Percentiles rank a stretch among this genome's conserved stretches.
Conservation (phyloP, 352 stramenopile species). For the Discostella stelligera region DNA sequence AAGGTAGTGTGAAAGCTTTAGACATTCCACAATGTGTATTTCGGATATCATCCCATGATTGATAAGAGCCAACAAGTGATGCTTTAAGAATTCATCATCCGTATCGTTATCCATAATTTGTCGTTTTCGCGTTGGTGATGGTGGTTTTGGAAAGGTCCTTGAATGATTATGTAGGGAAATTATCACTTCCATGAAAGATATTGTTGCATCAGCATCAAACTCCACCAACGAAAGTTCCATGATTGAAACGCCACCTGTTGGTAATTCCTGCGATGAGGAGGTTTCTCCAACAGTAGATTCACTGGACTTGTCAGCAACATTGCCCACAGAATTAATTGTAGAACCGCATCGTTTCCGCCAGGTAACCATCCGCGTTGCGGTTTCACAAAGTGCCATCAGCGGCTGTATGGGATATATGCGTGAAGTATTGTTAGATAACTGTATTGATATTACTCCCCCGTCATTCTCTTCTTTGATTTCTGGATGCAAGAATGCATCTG, state of each 20-base stretch:
- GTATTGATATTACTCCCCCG: slow-evolving; percentile 21
- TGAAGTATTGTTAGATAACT: slow-evolving; percentile 20
- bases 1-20: slow-evolving; percentile 48
- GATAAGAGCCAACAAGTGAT: slow-evolving; percentile 34
- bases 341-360: slow-evolving; percentile 15
- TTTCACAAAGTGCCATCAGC: slow-evolving; percentile 38
- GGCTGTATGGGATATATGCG: slow-evolving; percentile 22
- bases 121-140: slow-evolving; percentile 6
- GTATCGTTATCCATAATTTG: slow-evolving; percentile 5
- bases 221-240: slow-evolving; percentile 41
- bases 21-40: slow-evolving; percentile 44
- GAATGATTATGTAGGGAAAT: slow-evolving; percentile 17
- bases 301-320: background rate
- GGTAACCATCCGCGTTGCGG: slow-evolving; percentile 30
- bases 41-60: slow-evolving; percentile 30
- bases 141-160: background rate
- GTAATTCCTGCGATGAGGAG: background rate
- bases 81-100: slow-evolving; percentile 4
- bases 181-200: slow-evolving; percentile 32
- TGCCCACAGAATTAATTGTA: background rate
- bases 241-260: slow-evolving; percentile 1
- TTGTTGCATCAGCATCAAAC: slow-evolving; percentile 33
- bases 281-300: background rate
- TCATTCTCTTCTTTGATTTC: slow-evolving; percentile 4
- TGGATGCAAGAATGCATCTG: background rate